A percentile compares a stretch with the other conserved stretches of the same genome.
These are phyloP conservation scores for Myxozyma geophila DNA, from an alignment of 805 yeast species.

Conservation along the genomic window DNA sequence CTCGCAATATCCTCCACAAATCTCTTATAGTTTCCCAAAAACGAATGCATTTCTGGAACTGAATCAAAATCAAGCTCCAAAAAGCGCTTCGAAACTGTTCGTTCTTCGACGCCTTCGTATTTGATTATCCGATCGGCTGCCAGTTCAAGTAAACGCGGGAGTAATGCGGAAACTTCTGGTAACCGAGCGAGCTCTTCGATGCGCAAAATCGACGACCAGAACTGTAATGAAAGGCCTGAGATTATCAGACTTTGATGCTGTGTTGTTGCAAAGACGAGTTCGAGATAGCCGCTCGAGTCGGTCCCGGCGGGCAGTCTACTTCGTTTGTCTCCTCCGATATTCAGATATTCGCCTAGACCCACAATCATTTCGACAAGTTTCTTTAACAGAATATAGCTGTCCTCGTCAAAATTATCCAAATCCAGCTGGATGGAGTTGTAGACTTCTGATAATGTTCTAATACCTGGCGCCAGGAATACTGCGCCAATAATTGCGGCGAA, in stretches of 20 bases:
- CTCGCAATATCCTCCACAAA: conserved; percentile 90
- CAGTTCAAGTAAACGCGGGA: conserved; percentile 72
- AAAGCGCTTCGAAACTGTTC: conserved; percentile 64
- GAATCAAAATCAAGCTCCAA: conserved; percentile 89
- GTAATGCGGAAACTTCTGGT: conserved; percentile 53
- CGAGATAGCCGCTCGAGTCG: conserved; percentile 70
- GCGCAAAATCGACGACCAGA: conserved; percentile 91
- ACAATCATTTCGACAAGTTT: conserved; percentile 94
- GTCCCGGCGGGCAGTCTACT: conserved; percentile 55
- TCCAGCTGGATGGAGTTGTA: conserved; percentile 58
- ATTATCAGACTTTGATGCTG: conserved; percentile 84
- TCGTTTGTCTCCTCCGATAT: conserved; percentile 49
- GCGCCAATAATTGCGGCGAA: conserved; percentile 78
- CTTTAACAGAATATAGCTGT: conserved; percentile 77
- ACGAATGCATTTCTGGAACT: conserved; percentile 74
- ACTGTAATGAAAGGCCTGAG: conserved; percentile 85
- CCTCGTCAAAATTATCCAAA: conserved; percentile 74
- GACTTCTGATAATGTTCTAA: conserved; percentile 66
- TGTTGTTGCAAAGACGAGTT: conserved; percentile 78
- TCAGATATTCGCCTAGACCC: conserved; percentile 77
- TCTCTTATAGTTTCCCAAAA: conserved; percentile 77
- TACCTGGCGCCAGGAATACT: conserved; percentile 75
- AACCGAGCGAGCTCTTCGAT: conserved; percentile 63
- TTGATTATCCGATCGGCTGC: conserved; percentile 79
- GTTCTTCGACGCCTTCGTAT: conserved; percentile 64